phyloP scores from a whole-genome alignment of 805 yeast species.

The Saccharomycopsis microspora region DNA sequence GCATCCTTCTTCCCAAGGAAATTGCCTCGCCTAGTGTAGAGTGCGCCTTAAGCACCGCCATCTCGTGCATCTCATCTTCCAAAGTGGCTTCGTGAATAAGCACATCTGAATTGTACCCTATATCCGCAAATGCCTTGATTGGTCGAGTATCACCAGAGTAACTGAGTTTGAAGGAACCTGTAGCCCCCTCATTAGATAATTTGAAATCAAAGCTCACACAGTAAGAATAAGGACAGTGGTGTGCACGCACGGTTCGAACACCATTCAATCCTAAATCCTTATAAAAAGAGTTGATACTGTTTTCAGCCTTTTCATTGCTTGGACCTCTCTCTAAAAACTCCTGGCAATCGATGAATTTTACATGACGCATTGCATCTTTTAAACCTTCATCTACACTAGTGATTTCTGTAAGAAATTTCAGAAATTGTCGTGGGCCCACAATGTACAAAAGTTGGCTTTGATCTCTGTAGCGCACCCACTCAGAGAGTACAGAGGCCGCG shows the following conservation, averaged over 20 bases:
- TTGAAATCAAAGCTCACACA: slow-evolving; percentile 44
- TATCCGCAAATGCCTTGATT: slow-evolving; percentile 39
- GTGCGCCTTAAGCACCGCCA: slow-evolving; percentile 75
- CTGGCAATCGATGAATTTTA: slow-evolving; percentile 50
- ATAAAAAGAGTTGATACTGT: slow-evolving; percentile 23
- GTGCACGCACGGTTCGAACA: slow-evolving; percentile 60
- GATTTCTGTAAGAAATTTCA: slow-evolving; percentile 63
- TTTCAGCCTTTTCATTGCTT: slow-evolving; percentile 16
- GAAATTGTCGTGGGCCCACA: slow-evolving; percentile 67
- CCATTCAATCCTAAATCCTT: slow-evolving; percentile 30
- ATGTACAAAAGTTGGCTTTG: slow-evolving; percentile 36
- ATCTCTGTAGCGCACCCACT: slow-evolving; percentile 44
- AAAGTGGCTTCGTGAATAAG: slow-evolving; percentile 91
- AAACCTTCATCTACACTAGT: slow-evolving; percentile 16
- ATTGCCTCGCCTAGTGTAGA: slow-evolving; percentile 86
- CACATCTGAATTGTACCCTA: slow-evolving; percentile 60
- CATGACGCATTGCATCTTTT: slow-evolving; percentile 24
- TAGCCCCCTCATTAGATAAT: slow-evolving; percentile 12
- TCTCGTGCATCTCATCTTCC: slow-evolving; percentile 64
- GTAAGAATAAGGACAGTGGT: slow-evolving; percentile 79
- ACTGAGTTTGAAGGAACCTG: slow-evolving; percentile 48
- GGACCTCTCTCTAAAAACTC: slow-evolving; percentile 25
- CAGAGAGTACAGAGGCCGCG: slow-evolving; percentile 50
- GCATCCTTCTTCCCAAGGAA: slow-evolving; percentile 56
- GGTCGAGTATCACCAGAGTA: slow-evolving; percentile 97